These are phyloP conservation scores for Martiniozyma abietophila DNA, from an alignment of 805 yeast genomes.

Conservation along the genomic window DNA sequence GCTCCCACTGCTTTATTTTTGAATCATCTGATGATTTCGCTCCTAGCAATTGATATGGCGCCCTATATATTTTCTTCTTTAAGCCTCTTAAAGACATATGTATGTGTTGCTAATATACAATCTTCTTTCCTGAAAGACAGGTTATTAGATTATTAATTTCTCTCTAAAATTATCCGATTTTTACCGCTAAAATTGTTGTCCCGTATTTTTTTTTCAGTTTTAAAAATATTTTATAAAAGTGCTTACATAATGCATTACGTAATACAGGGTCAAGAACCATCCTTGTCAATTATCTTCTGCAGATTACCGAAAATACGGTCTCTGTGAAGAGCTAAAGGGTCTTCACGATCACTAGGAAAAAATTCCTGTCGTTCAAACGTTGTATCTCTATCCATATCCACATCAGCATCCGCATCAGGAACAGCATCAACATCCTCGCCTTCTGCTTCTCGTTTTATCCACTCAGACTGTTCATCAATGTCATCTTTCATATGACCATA, in stretches of 20 bases:
- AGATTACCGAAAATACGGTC: conserved; percentile 52
- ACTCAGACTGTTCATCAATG: conserved; percentile 10
- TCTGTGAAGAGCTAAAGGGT: conserved; percentile 53
- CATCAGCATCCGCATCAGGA: conserved; percentile 13
- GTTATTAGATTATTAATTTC: too few relatives aligned
- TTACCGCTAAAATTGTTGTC: too few relatives aligned
- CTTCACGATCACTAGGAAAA: conserved; percentile 47
- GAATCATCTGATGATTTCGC: conserved; percentile 30
- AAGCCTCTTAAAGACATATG: conserved; percentile 29
- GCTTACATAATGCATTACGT: too few relatives aligned
- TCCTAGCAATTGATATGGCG: conserved; percentile 30
- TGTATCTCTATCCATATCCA: conserved; percentile 11
- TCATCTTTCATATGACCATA: conserved; percentile 27
- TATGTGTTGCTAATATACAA: too few relatives aligned
- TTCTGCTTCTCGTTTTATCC: conserved; percentile 9
- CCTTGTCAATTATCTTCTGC: conserved; percentile 44
- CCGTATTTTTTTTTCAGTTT: too few relatives aligned
- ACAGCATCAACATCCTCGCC: conserved; percentile 12
- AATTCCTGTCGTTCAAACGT: conserved; percentile 40
- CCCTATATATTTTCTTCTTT: conserved; percentile 27
- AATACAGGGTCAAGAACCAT: not conserved
- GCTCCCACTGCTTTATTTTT: conserved; percentile 32
- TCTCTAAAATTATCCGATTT: too few relatives aligned
- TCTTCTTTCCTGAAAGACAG: too few relatives aligned
- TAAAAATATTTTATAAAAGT: too few relatives aligned